These are phyloP conservation scores for Keqinozyma sinolaborantium DNA, from an alignment of 1,139 yeast genomes.

Conservation along the genomic window DNA sequence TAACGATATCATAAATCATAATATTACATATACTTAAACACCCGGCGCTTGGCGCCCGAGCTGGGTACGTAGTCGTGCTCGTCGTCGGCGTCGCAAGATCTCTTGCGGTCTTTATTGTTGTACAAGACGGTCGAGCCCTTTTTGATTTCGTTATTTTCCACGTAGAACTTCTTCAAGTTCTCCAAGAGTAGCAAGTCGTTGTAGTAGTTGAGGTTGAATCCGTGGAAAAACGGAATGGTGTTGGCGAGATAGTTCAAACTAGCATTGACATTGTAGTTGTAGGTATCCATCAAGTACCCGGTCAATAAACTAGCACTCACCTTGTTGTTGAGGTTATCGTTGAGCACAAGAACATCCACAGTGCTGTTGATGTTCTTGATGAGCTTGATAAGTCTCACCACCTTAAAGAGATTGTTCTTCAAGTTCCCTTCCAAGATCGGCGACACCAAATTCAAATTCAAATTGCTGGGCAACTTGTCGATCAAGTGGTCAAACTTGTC, in stretches of 20 bases:
- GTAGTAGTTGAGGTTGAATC: conserved; percentile 32
- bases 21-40: neutral
- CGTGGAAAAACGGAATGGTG: conserved; percentile 3
- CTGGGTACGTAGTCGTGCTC: too few species aligned
- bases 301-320: conserved; percentile 34
- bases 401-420: conserved; percentile 34
- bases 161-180: conserved; percentile 35
- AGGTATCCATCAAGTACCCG: conserved; percentile 42
- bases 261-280: conserved; percentile 32
- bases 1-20: neutral
- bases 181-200: conserved; percentile 41
- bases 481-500: conserved; percentile 23
- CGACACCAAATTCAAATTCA: conserved; percentile 23
- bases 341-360: conserved; percentile 34
- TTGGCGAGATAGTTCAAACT: conserved; percentile 17
- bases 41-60: too few species aligned
- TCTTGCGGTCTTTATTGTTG: conserved; percentile 29
- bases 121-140: conserved; percentile 26
- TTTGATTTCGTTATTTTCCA: conserved; percentile 33
- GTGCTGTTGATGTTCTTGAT: conserved; percentile 30
- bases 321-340: conserved; percentile 25
- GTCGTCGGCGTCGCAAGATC: conserved; percentile 23
- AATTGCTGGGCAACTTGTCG: conserved; percentile 28
- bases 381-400: conserved; percentile 35
- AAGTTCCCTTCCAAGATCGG: conserved; percentile 41